Evolutionary conservation across 2,329 filamentous ascomycete genomes (phyloP).

Genomic region (Cytospora piceae): DNA sequence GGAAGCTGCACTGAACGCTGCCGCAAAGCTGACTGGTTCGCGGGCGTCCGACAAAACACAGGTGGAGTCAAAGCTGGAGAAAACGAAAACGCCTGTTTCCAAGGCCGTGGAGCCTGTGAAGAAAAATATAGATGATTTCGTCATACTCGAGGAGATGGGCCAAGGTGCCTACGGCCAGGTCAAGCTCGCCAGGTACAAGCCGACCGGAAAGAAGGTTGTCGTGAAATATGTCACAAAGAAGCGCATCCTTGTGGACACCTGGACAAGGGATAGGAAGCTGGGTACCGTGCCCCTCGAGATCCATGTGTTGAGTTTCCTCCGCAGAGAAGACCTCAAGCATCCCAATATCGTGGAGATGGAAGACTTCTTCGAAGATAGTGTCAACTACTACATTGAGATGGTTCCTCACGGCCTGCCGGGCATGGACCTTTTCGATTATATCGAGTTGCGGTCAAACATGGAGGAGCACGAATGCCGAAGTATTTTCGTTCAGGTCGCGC

Average conservation of each 20-base stretch:
- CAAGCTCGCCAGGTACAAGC: slow-evolving; percentile 87
- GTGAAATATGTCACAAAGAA: slow-evolving; percentile 98
- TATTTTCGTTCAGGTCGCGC: slow-evolving; percentile 92
- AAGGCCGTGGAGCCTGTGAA: slow-evolving; percentile 54
- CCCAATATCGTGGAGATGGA: slow-evolving; percentile 75
- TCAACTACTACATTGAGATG: slow-evolving; percentile 99
- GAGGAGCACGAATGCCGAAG: slow-evolving; percentile 90
- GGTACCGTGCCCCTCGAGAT: slow-evolving; percentile 97
- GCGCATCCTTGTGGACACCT: slow-evolving; percentile 95
- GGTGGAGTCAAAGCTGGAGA: slow-evolving; percentile 33
- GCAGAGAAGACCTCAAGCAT: slow-evolving; percentile 69
- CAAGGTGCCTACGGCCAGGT: slow-evolving; percentile 98
- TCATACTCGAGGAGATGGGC: slow-evolving; percentile 96
- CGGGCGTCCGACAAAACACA: slow-evolving; percentile 31
- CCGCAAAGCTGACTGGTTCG: slow-evolving; percentile 54
- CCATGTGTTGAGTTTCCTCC: slow-evolving; percentile 91
- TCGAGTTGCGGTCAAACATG: slow-evolving; percentile 95
- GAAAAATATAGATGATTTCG: slow-evolving; percentile 87
- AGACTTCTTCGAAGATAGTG: slow-evolving; percentile 76
- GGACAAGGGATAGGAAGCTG: slow-evolving; percentile 90
- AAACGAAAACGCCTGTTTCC: slow-evolving; percentile 9
- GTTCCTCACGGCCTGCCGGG: slow-evolving; percentile 90
- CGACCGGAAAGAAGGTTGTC: slow-evolving; percentile 80
- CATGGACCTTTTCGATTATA: slow-evolving; percentile 99
- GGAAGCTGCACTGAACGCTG: slow-evolving; percentile 58